These are phyloP conservation scores for Knoxia roxburghii DNA, from an alignment of 257 asterid genomes.

Conservation along the genomic window DNA sequence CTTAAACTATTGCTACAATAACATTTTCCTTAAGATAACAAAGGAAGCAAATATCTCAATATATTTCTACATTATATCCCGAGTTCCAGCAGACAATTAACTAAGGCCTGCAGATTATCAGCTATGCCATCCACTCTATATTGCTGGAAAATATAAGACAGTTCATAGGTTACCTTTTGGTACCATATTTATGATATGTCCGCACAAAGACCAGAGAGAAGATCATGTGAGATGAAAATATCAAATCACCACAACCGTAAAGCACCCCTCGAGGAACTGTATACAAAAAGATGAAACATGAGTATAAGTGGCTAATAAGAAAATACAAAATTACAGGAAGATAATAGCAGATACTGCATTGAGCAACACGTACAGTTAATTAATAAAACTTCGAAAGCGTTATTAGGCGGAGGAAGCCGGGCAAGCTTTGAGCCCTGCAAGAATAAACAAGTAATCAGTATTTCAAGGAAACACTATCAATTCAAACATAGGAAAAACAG, in stretches of 20 bases:
- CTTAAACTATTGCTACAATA: neutral
- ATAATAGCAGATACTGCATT: neutral
- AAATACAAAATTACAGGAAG: neutral
- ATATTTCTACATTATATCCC: neutral
- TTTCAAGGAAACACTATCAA: neutral
- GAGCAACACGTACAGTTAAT: conserved; percentile 44
- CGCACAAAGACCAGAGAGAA: conserved; percentile 91
- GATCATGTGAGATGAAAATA: conserved; percentile 98
- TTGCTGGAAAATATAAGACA: neutral
- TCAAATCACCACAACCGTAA: conserved; percentile 95
- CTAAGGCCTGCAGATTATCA: neutral
- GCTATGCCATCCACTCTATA: neutral
- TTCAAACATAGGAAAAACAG: neutral
- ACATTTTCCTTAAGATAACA: neutral
- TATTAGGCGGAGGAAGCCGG: conserved; percentile 76
- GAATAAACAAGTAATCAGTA: neutral
- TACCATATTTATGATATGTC: conserved; percentile 81
- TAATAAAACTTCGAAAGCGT: conserved; percentile 50
- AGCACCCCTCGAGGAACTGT: conserved; percentile 92
- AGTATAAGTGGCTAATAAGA: conserved; percentile 10
- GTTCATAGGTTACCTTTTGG: conserved; percentile 48
- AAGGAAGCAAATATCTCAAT: neutral
- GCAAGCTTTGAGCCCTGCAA: conserved; percentile 93
- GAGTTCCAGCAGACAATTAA: neutral
- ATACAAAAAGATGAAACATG: conserved; percentile 12